These are phyloP conservation scores for Sclerotinia glacialis DNA, from an alignment of 2,329 filamentous ascomycete species.

Conservation along the genomic window DNA sequence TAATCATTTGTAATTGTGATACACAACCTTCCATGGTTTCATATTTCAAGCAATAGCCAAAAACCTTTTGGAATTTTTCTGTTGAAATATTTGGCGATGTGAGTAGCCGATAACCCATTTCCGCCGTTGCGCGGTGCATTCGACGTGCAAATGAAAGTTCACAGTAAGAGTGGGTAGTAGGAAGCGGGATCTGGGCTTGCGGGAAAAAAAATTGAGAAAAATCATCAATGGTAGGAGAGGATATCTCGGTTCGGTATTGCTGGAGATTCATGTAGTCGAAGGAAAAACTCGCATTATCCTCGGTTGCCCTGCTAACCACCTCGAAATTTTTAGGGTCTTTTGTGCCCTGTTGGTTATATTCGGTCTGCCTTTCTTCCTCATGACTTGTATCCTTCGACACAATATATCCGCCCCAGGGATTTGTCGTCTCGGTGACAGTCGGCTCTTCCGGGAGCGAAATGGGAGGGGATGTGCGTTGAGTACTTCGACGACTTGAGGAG, in stretches of 20 bases:
- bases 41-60: constrained; percentile 67
- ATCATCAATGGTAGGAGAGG: constrained; percentile 33
- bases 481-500: not conserved
- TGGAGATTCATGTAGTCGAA: constrained; percentile 41
- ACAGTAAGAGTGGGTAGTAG: constrained; percentile 57
- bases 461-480: constrained; percentile 18
- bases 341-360: constrained; percentile 24
- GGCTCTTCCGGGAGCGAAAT: constrained; percentile 10
- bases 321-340: constrained; percentile 42
- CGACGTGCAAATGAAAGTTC: constrained; percentile 69
- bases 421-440: not conserved
- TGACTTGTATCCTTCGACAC: constrained; percentile 29
- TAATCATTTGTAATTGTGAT: constrained; percentile 41
- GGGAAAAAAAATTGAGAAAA: constrained; percentile 33
- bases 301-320: constrained; percentile 50
- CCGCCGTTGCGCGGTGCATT: constrained; percentile 63
- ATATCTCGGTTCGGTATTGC: constrained; percentile 34
- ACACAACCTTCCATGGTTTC: constrained; percentile 50
- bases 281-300: constrained; percentile 54
- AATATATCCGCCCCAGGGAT: constrained; percentile 33
- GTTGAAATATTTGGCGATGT: constrained; percentile 49
- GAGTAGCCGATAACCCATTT: constrained; percentile 61
- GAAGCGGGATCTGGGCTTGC: constrained; percentile 43
- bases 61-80: constrained; percentile 53
- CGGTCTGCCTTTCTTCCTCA: constrained; percentile 26